Base-by-base conservation (phyloP, 1,284 basidiomycete genomes). In the Flammula alnicola region DNA sequence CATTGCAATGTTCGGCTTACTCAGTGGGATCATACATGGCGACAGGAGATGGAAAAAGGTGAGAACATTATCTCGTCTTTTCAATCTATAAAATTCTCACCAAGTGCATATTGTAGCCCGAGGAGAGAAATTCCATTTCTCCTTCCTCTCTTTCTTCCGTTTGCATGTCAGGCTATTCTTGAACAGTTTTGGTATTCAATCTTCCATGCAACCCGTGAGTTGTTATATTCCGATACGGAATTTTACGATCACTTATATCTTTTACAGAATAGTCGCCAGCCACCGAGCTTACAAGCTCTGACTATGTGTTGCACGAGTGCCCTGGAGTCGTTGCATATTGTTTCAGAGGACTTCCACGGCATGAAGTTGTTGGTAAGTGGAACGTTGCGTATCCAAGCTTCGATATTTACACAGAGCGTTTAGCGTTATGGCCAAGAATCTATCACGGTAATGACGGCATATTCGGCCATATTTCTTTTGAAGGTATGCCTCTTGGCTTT, bases 341-440 rank as follows among this genome's bases (percentile, higher is more conserved):
- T 88, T 17, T 83, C 81, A 1, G 76, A 81, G 47, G 87, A 91
- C 53, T 89, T 91, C 59, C 80, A 81, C 19, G 75, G 75, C n/a
- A 78, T 90, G 67, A 79, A 80, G 58, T 84, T 91, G 69, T 77
- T 92, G 60, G 89, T 90, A 62, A 48, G 86, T 71, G 20, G 39
- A 16, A 19, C n/a, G 32, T 39, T 14, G 30, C 16, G 30, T 32
- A 16, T 27, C 10, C 22, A 2, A 30, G 17, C 10, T 31, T 19
- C 20, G 16, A 36, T 22, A 32, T 16, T 49, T 49, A 12, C 41
- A 50, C 20, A 22, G 30, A 49, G 45, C 40, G 44, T 51, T 30
- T 6, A 91, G 89, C 84, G 84, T 44, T 92, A 92, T 58, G 80
- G 86, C 7, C 90, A 92, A 70, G 90, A 92, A 62, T 84, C 86